Evolutionary conservation across 257 asterid genomes (phyloP), one percentile per base, ranked within the genome.

Genomic region (Primulina huaijiensis): DNA sequence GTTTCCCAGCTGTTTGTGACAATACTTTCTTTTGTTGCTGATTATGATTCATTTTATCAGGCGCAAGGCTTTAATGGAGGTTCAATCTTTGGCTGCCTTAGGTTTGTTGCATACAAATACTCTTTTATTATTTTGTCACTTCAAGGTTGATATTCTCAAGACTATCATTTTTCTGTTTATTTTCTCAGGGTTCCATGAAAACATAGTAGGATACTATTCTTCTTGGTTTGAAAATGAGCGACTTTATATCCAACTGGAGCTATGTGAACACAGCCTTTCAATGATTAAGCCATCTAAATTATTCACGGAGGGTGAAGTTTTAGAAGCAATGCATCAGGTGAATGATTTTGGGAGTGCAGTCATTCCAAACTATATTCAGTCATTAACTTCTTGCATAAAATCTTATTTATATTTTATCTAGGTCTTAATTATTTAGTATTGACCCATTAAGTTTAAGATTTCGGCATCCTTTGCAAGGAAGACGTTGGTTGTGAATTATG

Each of bases 41-140:
- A 55, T 61, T 14, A 73, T 71, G 23, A 19, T 71, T 77, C 29
- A 31, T 59, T 72, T 46, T 58, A 58, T 60, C 88, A 93, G 98
- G 87, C 79, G 92, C 71, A 88, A 85, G 80, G 98, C 99, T 77
- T 82, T 90, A 83, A 93, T 88, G 97, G 98, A 93, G 83, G 98
- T 93, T 81, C 98, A 93, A 82, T 89, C 97, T 65, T 72, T 93
- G 85, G 96, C 96, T 1, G 95, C 96, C 65, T 77, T 93, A 89
- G 97, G 97, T 89, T 61, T 65, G 89, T 68, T 69, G 59, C 69
- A 9, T 25, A 7, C 17, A 20, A 23, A 23, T 17, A 43, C 25
- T 64, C 19, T 75, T 62, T 40, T 52, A 12, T 27, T 68, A 6
- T 67, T 40, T 52, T 57, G 34, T 8, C 19, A 19, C 19, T 43